phyloP scores from a whole-genome alignment of 306 rosid genomes.

The Inga oerstediana region DNA sequence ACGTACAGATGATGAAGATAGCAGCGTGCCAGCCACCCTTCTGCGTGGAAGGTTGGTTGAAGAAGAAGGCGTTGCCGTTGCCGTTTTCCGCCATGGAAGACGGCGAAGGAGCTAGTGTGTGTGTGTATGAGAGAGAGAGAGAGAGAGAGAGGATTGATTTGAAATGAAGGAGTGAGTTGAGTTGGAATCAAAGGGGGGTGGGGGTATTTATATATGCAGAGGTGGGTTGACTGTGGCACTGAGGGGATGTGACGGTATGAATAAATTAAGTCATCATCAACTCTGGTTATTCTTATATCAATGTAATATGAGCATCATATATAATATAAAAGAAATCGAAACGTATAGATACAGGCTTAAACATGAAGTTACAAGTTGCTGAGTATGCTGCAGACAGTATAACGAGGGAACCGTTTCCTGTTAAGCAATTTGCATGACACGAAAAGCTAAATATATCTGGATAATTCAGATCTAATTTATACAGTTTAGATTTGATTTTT shows the following conservation, averaged over 20 bases:
- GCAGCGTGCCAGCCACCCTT: constrained; percentile 62
- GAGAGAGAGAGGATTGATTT: not conserved
- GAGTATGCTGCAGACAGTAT: too few species aligned
- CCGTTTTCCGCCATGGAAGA: constrained; percentile 32
- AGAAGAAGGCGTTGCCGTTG: constrained; percentile 41
- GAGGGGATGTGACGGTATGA: not conserved
- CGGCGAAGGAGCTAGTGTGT: not conserved
- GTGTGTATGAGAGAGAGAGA: not conserved
- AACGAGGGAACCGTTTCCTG: too few species aligned
- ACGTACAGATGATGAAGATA: constrained; percentile 56
- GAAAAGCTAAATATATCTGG: too few species aligned
- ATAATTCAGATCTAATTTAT: too few species aligned
- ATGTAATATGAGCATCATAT: too few species aligned
- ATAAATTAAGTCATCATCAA: not conserved
- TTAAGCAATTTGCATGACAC: too few species aligned
- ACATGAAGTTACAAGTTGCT: too few species aligned
- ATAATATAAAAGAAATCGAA: too few species aligned
- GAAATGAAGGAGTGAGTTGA: not conserved
- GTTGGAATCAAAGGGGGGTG: not conserved
- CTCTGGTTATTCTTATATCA: too few species aligned
- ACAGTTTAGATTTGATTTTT: too few species aligned
- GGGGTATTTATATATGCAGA: not conserved
- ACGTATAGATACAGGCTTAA: too few species aligned
- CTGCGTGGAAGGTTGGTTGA: constrained; percentile 25
- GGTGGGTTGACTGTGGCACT: not conserved